Conservation (phyloP, 768 basidiomycete species). For the Phaffia tasmanica region DNA sequence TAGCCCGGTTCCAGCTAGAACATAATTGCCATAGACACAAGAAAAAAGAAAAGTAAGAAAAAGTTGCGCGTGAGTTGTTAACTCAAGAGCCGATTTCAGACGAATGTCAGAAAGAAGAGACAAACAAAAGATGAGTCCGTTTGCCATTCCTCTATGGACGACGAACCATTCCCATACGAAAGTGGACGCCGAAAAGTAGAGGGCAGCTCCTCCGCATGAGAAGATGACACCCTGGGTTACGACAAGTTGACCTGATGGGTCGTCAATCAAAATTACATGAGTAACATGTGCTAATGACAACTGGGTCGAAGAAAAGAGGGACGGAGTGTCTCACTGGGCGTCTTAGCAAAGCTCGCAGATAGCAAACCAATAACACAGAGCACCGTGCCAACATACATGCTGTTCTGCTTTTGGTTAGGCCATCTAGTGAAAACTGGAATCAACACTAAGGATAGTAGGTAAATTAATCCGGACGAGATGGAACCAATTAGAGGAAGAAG, state of each 20-base stretch:
- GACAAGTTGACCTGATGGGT: neutral
- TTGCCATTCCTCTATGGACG: neutral
- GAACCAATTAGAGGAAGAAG: slow-evolving; percentile 1
- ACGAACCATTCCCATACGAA: neutral
- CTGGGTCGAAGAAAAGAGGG: no score
- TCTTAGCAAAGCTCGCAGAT: neutral
- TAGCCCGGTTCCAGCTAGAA: neutral
- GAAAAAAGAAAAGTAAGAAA: no score
- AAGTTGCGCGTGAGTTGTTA: no score
- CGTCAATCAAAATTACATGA: no score
- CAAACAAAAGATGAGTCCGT: neutral
- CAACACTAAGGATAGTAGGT: neutral
- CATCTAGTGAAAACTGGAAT: slow-evolving; percentile 5
- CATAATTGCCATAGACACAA: neutral
- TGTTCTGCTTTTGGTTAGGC: neutral
- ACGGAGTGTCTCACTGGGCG: neutral
- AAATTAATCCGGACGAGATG: slow-evolving; percentile 1
- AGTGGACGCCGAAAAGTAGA: slow-evolving; percentile 1
- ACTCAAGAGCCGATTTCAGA: no score
- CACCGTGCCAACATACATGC: slow-evolving; percentile 1
- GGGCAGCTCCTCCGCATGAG: neutral
- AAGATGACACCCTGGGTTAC: neutral
- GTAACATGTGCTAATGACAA: no score
- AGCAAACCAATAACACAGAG: neutral
- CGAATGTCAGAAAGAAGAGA: no score